Percentiles rank a stretch among this genome's conserved stretches.
phyloP scores from a whole-genome alignment of 768 basidiomycete species.

The Pleurotus salmoneostramineus region DNA sequence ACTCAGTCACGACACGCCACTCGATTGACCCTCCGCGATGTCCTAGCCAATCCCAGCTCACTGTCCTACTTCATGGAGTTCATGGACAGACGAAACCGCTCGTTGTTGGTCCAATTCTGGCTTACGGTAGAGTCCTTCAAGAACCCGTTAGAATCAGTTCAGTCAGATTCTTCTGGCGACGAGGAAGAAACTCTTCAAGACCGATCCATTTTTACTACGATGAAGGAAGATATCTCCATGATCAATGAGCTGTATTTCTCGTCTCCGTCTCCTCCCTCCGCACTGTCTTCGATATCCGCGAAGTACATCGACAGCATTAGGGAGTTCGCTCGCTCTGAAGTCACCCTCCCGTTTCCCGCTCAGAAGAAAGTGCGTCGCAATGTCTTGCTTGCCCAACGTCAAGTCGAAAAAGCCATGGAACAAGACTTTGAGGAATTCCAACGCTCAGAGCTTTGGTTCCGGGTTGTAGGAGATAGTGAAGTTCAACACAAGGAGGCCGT shows the following conservation, averaged over 20 bases:
- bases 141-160: conserved; percentile 85
- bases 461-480: conserved; percentile 73
- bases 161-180: conserved; percentile 64
- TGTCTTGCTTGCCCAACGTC: conserved; percentile 80
- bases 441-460: conserved; percentile 88
- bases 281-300: conserved; percentile 59
- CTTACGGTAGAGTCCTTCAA: conserved; percentile 97
- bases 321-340: conserved; percentile 53
- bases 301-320: conserved; percentile 71
- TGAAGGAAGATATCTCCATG: conserved; percentile 85
- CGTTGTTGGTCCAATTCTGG: conserved; percentile 94
- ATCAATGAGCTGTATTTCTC: conserved; percentile 88
- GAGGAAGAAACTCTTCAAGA: conserved; percentile 54
- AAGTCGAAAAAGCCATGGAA: conserved; percentile 87
- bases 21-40: conserved; percentile 63
- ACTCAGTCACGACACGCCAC: conserved; percentile 43
- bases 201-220: conserved; percentile 51
- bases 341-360: conserved; percentile 33
- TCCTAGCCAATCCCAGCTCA: conserved; percentile 85
- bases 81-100: conserved; percentile 87
- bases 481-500: conserved; percentile 13
- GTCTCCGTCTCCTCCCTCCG: conserved; percentile 48
- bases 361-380: conserved; percentile 66
- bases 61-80: conserved; percentile 98
- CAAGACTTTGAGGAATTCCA: conserved; percentile 90